Evolutionary conservation across 1,139 yeast genomes (phyloP).

Genomic region (Saccharomyces hybrid): DNA sequence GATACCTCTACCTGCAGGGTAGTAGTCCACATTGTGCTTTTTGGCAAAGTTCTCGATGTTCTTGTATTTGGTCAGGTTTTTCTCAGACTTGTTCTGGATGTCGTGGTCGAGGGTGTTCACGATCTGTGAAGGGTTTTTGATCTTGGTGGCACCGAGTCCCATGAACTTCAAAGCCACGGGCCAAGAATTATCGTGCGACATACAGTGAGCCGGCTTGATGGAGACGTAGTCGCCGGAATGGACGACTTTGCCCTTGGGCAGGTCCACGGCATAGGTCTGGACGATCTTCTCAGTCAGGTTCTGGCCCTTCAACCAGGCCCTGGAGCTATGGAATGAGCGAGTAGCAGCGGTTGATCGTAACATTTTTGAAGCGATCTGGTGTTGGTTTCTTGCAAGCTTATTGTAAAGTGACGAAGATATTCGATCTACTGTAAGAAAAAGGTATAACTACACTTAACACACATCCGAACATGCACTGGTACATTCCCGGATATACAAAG

Average conservation of each 20-base stretch:
- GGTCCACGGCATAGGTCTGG: constrained; percentile 83
- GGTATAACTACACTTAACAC: background rate
- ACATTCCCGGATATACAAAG: background rate
- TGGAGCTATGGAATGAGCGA: constrained; percentile 14
- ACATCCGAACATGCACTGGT: too few species aligned
- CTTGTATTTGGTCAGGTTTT: constrained; percentile 75
- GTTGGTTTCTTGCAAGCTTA: background rate
- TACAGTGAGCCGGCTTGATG: constrained; percentile 91
- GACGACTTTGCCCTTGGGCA: constrained; percentile 62
- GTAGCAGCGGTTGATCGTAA: constrained; percentile 8
- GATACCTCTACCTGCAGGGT: constrained; percentile 98
- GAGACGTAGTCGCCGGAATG: constrained; percentile 91
- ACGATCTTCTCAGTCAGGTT: constrained; percentile 93
- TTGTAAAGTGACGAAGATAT: background rate
- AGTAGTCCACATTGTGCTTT: constrained; percentile 91
- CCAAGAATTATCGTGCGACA: constrained; percentile 99
- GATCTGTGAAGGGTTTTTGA: constrained; percentile 79
- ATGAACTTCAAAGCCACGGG: constrained; percentile 95
- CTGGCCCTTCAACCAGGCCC: constrained; percentile 38
- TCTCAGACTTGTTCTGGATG: constrained; percentile 85
- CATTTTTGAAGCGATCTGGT: background rate
- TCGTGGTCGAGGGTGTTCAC: constrained; percentile 97
- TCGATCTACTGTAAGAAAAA: background rate
- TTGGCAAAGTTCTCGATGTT: constrained; percentile 86
- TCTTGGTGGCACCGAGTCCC: constrained; percentile 84